Base-by-base conservation (phyloP, 495 filamentous ascomycete species). In the Podospora bellae-mahoneyi region DNA sequence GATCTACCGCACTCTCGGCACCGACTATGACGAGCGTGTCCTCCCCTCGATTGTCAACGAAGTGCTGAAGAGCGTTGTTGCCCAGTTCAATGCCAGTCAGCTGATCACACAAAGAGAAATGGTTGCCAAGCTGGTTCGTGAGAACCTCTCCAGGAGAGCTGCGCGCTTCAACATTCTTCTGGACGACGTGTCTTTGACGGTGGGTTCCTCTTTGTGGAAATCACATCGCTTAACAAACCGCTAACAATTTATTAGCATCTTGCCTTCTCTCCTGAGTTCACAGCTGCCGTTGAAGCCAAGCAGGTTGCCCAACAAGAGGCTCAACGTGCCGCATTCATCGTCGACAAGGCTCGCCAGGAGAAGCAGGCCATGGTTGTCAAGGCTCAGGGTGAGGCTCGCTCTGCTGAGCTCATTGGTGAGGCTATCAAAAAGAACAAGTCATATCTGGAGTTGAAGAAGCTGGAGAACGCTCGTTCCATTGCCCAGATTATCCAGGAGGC, bases 231-330 rank as follows among this genome's bases (percentile, higher is more conserved):
- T 9, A 61, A 32, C 27, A 18, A 27, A 6, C 28, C 59, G 71
- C 70, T 78, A 69, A 75, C 71, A 30, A 44, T 55, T 13, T 72
- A 71, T 6, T 76, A 97, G 93, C 95, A 99, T 77, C 88, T 99
- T 71, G 95, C 95, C 68, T 99, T 99, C 90, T 99, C 95, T 59
- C 95, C 95, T 72, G 95, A 98, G 80, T 99, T 99, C 84, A 98
- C 96, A 56, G 96, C 96, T 32, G 95, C 95, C 48, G 95, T 99
- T 69, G 95, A 98, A 84, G 94, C 95, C 70, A 99, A 99, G 84
- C 95, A 99, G 82, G 95, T 99, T 66, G 95, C 95, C 18, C 95
- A 99, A 74, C 95, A 99, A 84, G 95, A 99, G 76, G 95, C 95
- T 20, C 95, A 99, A 78, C 89, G 94, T 66, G 95, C 95, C 32